These are phyloP conservation scores for Haplosporangium sp. DNA, from an alignment of 371 early-diverging fungal species.

Conservation along the genomic window DNA sequence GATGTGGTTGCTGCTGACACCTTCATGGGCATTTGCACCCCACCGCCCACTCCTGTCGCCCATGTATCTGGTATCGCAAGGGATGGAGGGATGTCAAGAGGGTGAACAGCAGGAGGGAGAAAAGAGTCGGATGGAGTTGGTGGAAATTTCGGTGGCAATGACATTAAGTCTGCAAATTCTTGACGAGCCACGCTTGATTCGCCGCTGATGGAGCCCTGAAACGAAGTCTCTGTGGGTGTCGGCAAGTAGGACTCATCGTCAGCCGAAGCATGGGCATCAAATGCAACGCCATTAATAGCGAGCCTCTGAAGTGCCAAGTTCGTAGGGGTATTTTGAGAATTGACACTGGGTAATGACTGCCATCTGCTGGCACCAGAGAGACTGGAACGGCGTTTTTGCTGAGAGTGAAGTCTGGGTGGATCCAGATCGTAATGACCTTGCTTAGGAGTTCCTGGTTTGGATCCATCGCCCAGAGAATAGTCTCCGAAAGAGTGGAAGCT, in stretches of 20 bases:
- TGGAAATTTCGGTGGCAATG: slow-evolving; percentile 10
- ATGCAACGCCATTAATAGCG: slow-evolving; percentile 1
- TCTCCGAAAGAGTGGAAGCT: slow-evolving; percentile 15
- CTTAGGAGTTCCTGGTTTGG: neutral
- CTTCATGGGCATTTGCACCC: slow-evolving; percentile 15
- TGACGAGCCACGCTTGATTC: neutral
- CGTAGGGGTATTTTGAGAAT: neutral
- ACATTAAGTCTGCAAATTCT: slow-evolving; percentile 7
- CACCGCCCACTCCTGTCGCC: neutral
- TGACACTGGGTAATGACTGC: slow-evolving; percentile 27
- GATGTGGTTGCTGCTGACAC: slow-evolving; percentile 18
- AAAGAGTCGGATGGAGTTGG: slow-evolving; percentile 13
- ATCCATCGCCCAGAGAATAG: neutral
- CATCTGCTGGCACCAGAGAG: slow-evolving; percentile 11
- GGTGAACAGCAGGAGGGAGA: slow-evolving; percentile 22
- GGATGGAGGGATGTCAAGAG: slow-evolving; percentile 18
- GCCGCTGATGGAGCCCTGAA: slow-evolving; percentile 3
- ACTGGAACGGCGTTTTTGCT: slow-evolving; percentile 11
- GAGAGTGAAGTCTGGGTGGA: slow-evolving; percentile 13
- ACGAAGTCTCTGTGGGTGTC: slow-evolving; percentile 28
- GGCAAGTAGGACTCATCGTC: slow-evolving; percentile 20
- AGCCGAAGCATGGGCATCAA: neutral
- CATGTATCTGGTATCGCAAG: neutral
- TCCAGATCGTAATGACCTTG: slow-evolving; percentile 3
- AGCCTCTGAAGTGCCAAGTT: slow-evolving; percentile 9